Evolutionary conservation across 2,329 filamentous ascomycete species (phyloP), one percentile per base, ranked within the genome.

Genomic region (Sclerotinia minor): DNA sequence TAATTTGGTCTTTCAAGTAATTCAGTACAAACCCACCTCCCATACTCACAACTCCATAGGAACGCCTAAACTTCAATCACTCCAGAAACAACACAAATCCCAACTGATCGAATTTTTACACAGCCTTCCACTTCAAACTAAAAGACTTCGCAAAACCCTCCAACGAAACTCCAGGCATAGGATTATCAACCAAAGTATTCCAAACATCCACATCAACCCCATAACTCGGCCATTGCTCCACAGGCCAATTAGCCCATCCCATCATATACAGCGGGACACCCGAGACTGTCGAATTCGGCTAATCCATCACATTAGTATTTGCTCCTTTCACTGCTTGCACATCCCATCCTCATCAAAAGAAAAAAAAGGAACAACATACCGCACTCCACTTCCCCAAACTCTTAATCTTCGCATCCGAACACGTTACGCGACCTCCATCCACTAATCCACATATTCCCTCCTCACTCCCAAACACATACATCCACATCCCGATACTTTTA

Each of bases 221-320:
- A 11, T 26, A 21, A 41, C 41, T 50, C 8, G 64, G 64, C 64
- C 64, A 66, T 1, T 17, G n/a, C 29, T 66, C 32, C 15, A 66
- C 53, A 2, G 64, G 53, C 64, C 53, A 66, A 26, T 66, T 66
- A 6, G 44, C 44, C 64, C 64, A 66, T 3, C 52, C 64, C 44
- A 60, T 24, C 64, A 66, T 66, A 49, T 60, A 32, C 17, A 66
- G n/a, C 13, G 54, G 44, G 4, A 41, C 41, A n/a, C 64, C 64
- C 0, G 53, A 17, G 8, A 60, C 24, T 9, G 64, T 66, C 13
- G 53, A 66, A 41, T 66, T 66, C 5, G 64, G 64, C 64, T 60
- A 58, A 7, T 13, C 2, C 2, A 32, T 47, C 13, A 24, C 1
- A 5, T 60, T 7, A 66, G 64, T 29, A 17, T 38, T 24, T 17